Percentiles rank a stretch among this genome's conserved stretches.
Evolutionary conservation across 306 rosid species (phyloP).

Genomic region (Clitoria ternatea): DNA sequence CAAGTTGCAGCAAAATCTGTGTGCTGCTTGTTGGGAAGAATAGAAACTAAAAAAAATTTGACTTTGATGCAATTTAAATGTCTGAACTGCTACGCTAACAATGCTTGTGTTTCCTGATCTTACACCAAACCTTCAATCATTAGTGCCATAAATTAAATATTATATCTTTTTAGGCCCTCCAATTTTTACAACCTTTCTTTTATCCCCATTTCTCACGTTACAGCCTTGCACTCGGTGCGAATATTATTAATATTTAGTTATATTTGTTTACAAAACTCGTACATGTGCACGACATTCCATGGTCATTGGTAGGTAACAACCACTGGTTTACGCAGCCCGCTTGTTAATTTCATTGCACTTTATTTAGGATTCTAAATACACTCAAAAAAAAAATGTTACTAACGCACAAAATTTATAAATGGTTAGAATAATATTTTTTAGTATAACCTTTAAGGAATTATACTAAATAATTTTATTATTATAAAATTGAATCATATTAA

Average conservation of each 20-base stretch:
- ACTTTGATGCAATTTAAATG: background rate
- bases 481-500: no score
- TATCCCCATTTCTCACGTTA: background rate
- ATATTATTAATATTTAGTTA: no score
- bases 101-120: conserved; percentile 54
- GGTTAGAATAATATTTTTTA: no score
- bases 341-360: background rate
- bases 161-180: conserved; percentile 4
- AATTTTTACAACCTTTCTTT: background rate
- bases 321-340: background rate
- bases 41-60: background rate
- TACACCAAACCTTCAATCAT: conserved; percentile 49
- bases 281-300: conserved; percentile 41
- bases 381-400: no score
- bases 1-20: background rate
- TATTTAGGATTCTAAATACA: background rate
- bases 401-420: no score
- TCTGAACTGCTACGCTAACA: conserved; percentile 4
- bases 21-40: conserved; percentile 6
- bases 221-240: conserved; percentile 6
- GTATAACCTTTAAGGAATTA: no score
- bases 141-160: conserved; percentile 20
- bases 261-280: background rate
- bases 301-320: background rate
- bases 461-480: no score